These are phyloP conservation scores for Thermothielavioides terrestris DNA, from an alignment of 495 filamentous ascomycete species.

Conservation along the genomic window DNA sequence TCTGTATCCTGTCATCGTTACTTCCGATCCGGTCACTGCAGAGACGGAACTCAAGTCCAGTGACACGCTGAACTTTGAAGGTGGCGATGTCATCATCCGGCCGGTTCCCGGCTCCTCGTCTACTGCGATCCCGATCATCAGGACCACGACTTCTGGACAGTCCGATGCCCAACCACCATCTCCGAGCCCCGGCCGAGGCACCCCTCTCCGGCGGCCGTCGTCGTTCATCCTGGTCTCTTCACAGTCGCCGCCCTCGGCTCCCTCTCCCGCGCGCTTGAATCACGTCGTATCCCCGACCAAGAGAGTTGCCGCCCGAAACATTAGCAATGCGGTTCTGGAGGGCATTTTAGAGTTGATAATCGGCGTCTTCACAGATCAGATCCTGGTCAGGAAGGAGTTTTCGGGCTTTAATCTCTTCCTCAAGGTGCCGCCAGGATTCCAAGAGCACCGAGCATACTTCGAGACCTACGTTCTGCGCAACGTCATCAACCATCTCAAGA, in stretches of 20 bases:
- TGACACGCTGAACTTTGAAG: conserved; percentile 76
- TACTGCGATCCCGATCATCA: conserved; percentile 53
- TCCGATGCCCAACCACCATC: conserved; percentile 31
- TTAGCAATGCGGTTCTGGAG: conserved; percentile 63
- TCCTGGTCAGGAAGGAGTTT: conserved; percentile 81
- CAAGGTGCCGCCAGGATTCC: conserved; percentile 85
- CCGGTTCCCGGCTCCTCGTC: conserved; percentile 53
- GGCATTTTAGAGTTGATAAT: conserved; percentile 66
- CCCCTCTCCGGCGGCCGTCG: conserved; percentile 62
- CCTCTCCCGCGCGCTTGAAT: conserved; percentile 54
- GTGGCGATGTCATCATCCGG: conserved; percentile 71
- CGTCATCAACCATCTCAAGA: conserved; percentile 61
- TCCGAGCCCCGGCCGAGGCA: conserved; percentile 39
- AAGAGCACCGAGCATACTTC: conserved; percentile 90
- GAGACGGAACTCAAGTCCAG: conserved; percentile 75
- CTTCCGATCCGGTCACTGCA: conserved; percentile 69
- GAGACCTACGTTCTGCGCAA: conserved; percentile 79
- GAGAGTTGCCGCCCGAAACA: conserved; percentile 39
- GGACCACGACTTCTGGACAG: conserved; percentile 55
- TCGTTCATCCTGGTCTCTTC: conserved; percentile 83
- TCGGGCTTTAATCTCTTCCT: conserved; percentile 77
- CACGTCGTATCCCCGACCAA: conserved; percentile 52
- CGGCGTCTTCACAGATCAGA: conserved; percentile 70
- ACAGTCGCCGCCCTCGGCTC: conserved; percentile 46
- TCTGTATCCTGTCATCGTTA: conserved; percentile 78